Evolutionary conservation across 345 rosid genomes (phyloP).

Genomic region (Dimocarpus longan): DNA sequence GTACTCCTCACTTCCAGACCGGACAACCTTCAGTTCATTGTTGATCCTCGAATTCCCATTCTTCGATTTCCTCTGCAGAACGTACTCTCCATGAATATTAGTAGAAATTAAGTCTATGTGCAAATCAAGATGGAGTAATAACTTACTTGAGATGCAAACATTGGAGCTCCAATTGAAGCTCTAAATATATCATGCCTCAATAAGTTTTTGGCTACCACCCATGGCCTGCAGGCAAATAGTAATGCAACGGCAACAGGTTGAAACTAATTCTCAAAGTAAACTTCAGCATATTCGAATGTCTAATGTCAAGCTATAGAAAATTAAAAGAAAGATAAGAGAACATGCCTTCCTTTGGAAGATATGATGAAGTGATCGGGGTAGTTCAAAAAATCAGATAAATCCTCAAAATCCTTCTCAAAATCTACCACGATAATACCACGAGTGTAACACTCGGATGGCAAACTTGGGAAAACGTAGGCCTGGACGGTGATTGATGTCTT

Average conservation of each 20-base stretch:
- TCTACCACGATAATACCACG: slow-evolving; percentile 34
- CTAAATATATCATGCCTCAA: slow-evolving; percentile 13
- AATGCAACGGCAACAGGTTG: not conserved
- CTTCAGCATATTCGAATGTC: no score
- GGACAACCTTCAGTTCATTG: slow-evolving; percentile 34
- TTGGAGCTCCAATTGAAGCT: slow-evolving; percentile 13
- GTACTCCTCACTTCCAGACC: slow-evolving; percentile 35
- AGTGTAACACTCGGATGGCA: slow-evolving; percentile 32
- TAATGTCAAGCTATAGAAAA: no score
- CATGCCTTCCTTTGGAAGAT: slow-evolving; percentile 48
- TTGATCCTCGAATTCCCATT: not conserved
- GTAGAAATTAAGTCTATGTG: not conserved
- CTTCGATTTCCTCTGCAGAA: slow-evolving; percentile 19
- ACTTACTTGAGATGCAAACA: slow-evolving; percentile 31
- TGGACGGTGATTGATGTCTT: slow-evolving; percentile 31
- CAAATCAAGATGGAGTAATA: not conserved
- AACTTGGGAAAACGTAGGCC: slow-evolving; percentile 42
- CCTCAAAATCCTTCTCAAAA: slow-evolving; percentile 24
- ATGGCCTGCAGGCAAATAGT: slow-evolving; percentile 41
- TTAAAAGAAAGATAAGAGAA: no score
- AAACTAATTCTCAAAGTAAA: no score
- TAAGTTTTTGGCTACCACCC: slow-evolving; percentile 32
- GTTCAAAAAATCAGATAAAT: slow-evolving; percentile 32
- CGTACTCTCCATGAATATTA: not conserved
- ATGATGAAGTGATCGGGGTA: slow-evolving; percentile 38